phyloP scores from a whole-genome alignment of 352 stramenopile species.

The Elongisporangium prolatum region DNA sequence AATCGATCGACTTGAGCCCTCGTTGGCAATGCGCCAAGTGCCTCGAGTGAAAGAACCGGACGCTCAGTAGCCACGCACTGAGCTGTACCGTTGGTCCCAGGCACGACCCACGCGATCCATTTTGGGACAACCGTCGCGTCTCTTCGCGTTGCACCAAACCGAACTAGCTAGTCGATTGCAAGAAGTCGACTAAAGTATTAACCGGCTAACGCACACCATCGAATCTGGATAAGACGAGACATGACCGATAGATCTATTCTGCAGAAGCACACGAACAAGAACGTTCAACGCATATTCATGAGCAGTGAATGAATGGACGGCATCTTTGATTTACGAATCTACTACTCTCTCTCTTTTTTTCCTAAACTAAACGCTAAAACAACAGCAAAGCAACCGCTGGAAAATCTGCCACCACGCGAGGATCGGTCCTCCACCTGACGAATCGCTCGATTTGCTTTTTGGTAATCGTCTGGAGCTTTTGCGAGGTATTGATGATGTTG shows the following conservation, averaged over 20 bases:
- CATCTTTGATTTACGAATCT: neutral
- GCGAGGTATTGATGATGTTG: constrained; percentile 1
- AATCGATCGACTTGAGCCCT: neutral
- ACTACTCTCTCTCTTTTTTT: neutral
- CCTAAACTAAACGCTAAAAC: constrained; percentile 8
- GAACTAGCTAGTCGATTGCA: neutral
- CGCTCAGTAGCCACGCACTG: neutral
- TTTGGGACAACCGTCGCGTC: neutral
- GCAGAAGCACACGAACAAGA: neutral
- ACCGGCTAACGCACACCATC: no score
- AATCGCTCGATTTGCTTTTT: constrained; percentile 6
- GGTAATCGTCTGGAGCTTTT: constrained; percentile 4
- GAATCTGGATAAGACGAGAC: neutral
- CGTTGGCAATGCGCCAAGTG: neutral
- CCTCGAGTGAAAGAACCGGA: neutral
- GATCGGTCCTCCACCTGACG: constrained; percentile 1
- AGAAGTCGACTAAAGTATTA: neutral
- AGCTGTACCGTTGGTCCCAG: neutral
- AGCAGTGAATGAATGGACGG: neutral
- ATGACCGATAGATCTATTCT: neutral
- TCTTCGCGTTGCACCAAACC: neutral
- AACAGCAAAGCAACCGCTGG: constrained; percentile 31
- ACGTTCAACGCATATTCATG: neutral
- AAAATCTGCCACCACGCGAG: constrained; percentile 17
- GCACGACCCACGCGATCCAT: neutral